A percentile compares a stretch with the other conserved stretches of the same genome.
Conservation (phyloP, 257 asterid genomes). For the Forsythia viridissima region DNA sequence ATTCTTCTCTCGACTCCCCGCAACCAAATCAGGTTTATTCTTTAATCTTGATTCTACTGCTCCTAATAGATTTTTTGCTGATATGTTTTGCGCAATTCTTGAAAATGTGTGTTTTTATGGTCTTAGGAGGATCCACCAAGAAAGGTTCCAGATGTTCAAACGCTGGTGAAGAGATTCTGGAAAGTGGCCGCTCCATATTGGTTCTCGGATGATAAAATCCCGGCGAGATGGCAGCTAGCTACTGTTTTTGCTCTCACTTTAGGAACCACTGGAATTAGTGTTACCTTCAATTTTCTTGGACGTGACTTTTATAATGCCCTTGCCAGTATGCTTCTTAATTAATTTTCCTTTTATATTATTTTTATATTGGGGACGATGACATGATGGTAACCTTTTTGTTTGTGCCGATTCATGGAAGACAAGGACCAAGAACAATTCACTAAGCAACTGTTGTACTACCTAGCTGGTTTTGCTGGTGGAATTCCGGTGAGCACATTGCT, state of each 20-base stretch:
- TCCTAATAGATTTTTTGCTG: background rate
- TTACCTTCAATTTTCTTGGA: slow-evolving; percentile 86
- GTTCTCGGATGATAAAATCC: slow-evolving; percentile 77
- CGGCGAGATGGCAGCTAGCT: slow-evolving; percentile 71
- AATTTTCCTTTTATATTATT: background rate
- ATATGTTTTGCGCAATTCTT: background rate
- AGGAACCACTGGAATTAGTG: slow-evolving; percentile 92
- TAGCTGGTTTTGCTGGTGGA: slow-evolving; percentile 81
- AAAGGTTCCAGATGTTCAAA: slow-evolving; percentile 49
- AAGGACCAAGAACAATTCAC: slow-evolving; percentile 88
- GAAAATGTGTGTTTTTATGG: background rate
- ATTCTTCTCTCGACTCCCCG: slow-evolving; percentile 35
- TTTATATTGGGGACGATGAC: slow-evolving; percentile 7
- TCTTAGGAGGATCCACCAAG: slow-evolving; percentile 32
- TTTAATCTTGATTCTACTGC: background rate
- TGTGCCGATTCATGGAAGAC: slow-evolving; percentile 44
- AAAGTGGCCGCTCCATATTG: slow-evolving; percentile 91
- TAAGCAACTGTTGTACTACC: slow-evolving; percentile 72
- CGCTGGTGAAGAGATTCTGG: slow-evolving; percentile 68
- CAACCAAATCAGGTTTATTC: slow-evolving; percentile 33
- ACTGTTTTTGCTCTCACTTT: slow-evolving; percentile 88
- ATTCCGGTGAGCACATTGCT: slow-evolving; percentile 94
- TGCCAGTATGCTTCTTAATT: slow-evolving; percentile 58
- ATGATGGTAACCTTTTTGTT: slow-evolving; percentile 7
- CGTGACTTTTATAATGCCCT: slow-evolving; percentile 93